These are phyloP conservation scores for Schrenkiella parvula DNA, from an alignment of 345 rosid genomes.

Conservation along the genomic window DNA sequence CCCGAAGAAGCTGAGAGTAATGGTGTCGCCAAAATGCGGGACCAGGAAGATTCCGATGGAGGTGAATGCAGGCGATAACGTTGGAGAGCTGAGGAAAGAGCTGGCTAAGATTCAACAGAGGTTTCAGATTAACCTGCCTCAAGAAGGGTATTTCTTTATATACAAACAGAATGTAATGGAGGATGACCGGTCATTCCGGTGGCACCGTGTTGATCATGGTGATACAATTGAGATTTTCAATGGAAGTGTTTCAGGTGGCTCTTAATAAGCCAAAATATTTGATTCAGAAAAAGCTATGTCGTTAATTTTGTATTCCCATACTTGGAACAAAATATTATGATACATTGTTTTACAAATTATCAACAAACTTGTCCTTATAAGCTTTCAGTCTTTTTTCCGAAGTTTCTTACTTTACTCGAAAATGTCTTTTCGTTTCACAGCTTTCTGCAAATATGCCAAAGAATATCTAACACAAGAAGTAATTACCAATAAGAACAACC, in stretches of 20 bases:
- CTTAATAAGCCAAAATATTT: neutral
- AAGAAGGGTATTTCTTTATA: slow-evolving; percentile 73
- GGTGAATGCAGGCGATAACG: slow-evolving; percentile 56
- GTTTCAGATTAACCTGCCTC: slow-evolving; percentile 45
- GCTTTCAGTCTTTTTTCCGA: no score
- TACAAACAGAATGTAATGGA: slow-evolving; percentile 76
- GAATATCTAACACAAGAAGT: neutral
- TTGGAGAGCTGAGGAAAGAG: slow-evolving; percentile 68
- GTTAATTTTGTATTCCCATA: no score
- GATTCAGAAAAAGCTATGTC: neutral
- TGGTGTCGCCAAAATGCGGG: slow-evolving; percentile 49
- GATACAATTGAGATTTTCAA: slow-evolving; percentile 66
- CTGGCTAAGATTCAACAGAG: slow-evolving; percentile 57
- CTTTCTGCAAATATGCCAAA: neutral
- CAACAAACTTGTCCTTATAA: no score
- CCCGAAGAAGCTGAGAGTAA: slow-evolving; percentile 51
- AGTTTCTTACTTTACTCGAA: no score
- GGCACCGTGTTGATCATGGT: slow-evolving; percentile 66
- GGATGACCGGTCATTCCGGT: slow-evolving; percentile 67
- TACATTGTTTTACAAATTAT: no score
- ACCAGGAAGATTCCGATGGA: slow-evolving; percentile 66
- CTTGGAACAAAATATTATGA: no score
- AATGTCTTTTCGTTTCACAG: no score
- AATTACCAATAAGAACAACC: neutral
- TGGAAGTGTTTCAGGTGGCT: slow-evolving; percentile 28